Evolutionary conservation across 1,284 basidiomycete species (phyloP).

Genomic region (Cutaneotrichosporon daszewskae): DNA sequence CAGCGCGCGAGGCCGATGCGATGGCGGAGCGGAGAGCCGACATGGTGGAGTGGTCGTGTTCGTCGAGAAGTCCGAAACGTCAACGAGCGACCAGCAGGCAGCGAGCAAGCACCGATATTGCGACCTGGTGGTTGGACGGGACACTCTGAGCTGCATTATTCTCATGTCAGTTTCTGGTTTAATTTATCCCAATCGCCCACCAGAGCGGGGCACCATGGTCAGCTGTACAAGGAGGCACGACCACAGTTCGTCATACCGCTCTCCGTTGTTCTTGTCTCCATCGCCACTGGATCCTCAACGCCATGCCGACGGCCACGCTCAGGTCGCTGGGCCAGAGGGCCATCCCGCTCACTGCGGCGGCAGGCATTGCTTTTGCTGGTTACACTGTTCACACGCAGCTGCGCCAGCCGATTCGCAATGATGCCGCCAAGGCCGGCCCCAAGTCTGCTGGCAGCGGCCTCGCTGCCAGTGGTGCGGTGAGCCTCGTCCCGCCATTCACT

Average conservation of each 20-base stretch:
- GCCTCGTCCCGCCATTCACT: slow-evolving; percentile 14
- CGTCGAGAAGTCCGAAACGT: slow-evolving; percentile 2
- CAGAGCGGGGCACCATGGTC: too few species aligned
- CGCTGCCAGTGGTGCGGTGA: too few species aligned
- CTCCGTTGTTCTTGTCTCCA: background rate
- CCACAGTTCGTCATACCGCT: too few species aligned
- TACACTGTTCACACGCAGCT: slow-evolving; percentile 6
- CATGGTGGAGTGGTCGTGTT: slow-evolving; percentile 21
- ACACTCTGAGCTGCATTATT: too few species aligned
- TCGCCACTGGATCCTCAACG: slow-evolving; percentile 1
- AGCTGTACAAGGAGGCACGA: too few species aligned
- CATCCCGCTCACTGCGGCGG: slow-evolving; percentile 6
- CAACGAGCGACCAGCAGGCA: background rate
- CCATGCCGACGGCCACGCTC: slow-evolving; percentile 1
- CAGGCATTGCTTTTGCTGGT: slow-evolving; percentile 1
- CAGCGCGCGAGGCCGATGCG: slow-evolving; percentile 21
- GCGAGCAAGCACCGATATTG: slow-evolving; percentile 1
- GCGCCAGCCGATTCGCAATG: slow-evolving; percentile 4
- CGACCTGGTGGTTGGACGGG: slow-evolving; percentile 5
- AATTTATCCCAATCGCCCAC: too few species aligned
- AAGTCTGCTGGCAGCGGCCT: too few species aligned
- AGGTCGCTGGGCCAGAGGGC: slow-evolving; percentile 10
- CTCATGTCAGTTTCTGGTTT: background rate
- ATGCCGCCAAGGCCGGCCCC: slow-evolving; percentile 9
- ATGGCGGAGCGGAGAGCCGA: slow-evolving; percentile 37